Evolutionary conservation across 805 yeast genomes (phyloP).

Genomic region (Schizosaccharomyces osmophilus): DNA sequence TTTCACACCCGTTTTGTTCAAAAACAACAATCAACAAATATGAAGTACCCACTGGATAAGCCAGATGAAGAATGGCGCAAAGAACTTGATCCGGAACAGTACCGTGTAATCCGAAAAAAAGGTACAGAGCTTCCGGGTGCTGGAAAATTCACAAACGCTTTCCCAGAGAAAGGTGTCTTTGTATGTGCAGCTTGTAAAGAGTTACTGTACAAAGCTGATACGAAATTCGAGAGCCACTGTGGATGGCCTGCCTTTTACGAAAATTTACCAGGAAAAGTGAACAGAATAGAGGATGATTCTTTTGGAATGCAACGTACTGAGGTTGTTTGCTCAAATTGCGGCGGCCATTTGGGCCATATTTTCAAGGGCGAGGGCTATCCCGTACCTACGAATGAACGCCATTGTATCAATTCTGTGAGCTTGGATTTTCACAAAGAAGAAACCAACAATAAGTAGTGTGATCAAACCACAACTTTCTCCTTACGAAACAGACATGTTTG

Average conservation of each 20-base stretch:
- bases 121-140: conserved; percentile 47
- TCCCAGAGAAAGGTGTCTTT: conserved; percentile 36
- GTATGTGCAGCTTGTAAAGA: conserved; percentile 65
- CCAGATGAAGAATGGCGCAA: conserved; percentile 58
- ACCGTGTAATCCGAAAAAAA: conserved; percentile 47
- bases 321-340: conserved; percentile 70
- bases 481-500: too few relatives aligned
- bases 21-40: not conserved
- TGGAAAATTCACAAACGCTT: conserved; percentile 30
- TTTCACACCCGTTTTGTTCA: not conserved
- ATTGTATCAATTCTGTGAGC: conserved; percentile 76
- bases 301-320: conserved; percentile 71
- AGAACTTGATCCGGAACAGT: conserved; percentile 47
- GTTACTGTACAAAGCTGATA: conserved; percentile 52
- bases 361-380: conserved; percentile 81
- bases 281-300: conserved; percentile 31
- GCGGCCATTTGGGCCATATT: conserved; percentile 87
- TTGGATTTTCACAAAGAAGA: conserved; percentile 27
- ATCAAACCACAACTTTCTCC: too few relatives aligned
- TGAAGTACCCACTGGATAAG: conserved; percentile 6
- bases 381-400: conserved; percentile 76
- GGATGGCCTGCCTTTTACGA: conserved; percentile 97
- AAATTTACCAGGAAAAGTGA: conserved; percentile 61
- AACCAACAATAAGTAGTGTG: not conserved
- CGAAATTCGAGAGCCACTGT: conserved; percentile 77